Evolutionary conservation across 257 asterid genomes (phyloP).

Genomic region (Cordia subcordata): DNA sequence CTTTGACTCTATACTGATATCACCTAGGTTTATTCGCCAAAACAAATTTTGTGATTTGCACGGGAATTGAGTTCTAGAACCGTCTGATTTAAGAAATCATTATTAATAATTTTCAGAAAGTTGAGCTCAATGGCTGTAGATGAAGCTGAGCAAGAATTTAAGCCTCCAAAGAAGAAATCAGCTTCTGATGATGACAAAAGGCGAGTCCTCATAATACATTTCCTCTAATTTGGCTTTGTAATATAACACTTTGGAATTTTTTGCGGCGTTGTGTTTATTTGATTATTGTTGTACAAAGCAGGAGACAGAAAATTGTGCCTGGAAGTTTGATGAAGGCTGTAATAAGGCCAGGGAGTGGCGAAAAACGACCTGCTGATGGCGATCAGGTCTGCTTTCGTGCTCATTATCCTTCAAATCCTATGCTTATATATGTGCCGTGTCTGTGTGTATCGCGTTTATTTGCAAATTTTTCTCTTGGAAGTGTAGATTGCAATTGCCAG

Average conservation of each 20-base stretch:
- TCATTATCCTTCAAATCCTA: background rate
- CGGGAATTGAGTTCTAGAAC: background rate
- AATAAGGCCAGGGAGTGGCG: conserved; percentile 89
- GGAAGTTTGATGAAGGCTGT: conserved; percentile 95
- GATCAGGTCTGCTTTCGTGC: conserved; percentile 54
- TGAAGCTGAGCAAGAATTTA: conserved; percentile 43
- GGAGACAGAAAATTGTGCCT: conserved; percentile 81
- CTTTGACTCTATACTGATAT: background rate
- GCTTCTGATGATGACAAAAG: conserved; percentile 78
- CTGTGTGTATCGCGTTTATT: background rate
- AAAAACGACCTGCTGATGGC: conserved; percentile 65
- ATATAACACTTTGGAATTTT: too few relatives aligned
- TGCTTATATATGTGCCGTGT: background rate
- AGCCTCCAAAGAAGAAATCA: conserved; percentile 55
- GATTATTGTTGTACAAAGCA: conserved; percentile 19
- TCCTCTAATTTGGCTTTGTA: background rate
- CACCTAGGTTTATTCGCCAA: conserved; percentile 6
- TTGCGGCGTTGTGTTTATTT: background rate
- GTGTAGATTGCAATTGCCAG: too few relatives aligned
- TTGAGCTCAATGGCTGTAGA: conserved; percentile 46
- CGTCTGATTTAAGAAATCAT: background rate
- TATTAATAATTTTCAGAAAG: background rate
- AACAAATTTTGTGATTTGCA: background rate
- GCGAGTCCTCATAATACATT: conserved; percentile 15
- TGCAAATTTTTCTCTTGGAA: too few relatives aligned